These are phyloP conservation scores for Pichia terricola DNA, from an alignment of 1,139 yeast genomes.

Conservation along the genomic window DNA sequence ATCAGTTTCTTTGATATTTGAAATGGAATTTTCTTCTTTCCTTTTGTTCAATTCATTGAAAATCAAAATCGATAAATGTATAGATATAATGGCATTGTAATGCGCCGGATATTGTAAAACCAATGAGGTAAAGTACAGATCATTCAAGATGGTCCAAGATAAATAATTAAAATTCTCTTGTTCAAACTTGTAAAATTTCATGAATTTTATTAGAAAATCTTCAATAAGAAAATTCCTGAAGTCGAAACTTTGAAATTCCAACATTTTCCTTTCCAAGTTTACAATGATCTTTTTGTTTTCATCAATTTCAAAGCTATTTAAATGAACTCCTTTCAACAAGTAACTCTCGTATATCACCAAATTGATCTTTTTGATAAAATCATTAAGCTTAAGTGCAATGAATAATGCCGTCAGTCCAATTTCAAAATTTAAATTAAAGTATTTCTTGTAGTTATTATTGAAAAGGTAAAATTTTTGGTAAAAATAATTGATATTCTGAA, in stretches of 20 bases:
- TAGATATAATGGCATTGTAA: constrained; percentile 63
- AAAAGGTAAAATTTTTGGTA: constrained; percentile 65
- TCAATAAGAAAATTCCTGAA: constrained; percentile 72
- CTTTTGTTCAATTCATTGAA: constrained; percentile 18
- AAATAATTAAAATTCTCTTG: constrained; percentile 32
- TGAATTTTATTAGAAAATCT: constrained; percentile 57
- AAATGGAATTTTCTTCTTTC: background rate
- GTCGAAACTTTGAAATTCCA: constrained; percentile 26
- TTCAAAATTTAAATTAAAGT: constrained; percentile 30
- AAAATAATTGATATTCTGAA: constrained; percentile 60
- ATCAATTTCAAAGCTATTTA: constrained; percentile 27
- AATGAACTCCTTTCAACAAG: constrained; percentile 22
- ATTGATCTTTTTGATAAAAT: constrained; percentile 71
- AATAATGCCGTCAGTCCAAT: constrained; percentile 69
- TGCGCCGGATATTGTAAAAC: constrained; percentile 72
- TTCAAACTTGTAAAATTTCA: constrained; percentile 34
- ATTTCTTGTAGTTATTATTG: constrained; percentile 40
- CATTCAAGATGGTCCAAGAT: constrained; percentile 73
- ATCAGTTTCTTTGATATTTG: background rate
- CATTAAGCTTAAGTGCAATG: constrained; percentile 77
- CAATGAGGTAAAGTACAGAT: constrained; percentile 63
- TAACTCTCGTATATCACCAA: constrained; percentile 41
- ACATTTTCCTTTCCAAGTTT: constrained; percentile 55
- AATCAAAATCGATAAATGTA: constrained; percentile 40
- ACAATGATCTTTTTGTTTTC: constrained; percentile 44